phyloP scores from a whole-genome alignment of 495 filamentous ascomycete genomes.

The Penicillium herquei region DNA sequence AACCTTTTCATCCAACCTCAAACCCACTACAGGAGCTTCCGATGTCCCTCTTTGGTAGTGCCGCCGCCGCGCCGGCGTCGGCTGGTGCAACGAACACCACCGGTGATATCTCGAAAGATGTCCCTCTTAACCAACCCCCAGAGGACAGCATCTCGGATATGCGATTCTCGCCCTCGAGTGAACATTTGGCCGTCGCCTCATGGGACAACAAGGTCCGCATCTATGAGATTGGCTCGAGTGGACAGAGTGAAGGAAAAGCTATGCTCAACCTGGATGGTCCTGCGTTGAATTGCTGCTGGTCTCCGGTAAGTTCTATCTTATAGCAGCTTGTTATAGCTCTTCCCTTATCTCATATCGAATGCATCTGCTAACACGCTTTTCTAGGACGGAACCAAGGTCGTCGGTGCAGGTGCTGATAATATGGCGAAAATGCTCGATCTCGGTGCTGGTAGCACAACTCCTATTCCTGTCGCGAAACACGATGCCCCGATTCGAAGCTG shows the following conservation, averaged over 20 bases:
- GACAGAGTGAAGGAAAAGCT: conserved; percentile 73
- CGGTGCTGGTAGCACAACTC: conserved; percentile 47
- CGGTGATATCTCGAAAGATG: conserved; percentile 88
- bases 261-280: conserved; percentile 74
- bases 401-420: conserved; percentile 84
- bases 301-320: conserved; percentile 58
- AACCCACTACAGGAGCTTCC: conserved; percentile 2
- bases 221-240: conserved; percentile 75
- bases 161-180: conserved; percentile 71
- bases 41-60: conserved; percentile 64
- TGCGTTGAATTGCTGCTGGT: conserved; percentile 78
- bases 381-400: conserved; percentile 71
- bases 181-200: conserved; percentile 80
- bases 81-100: conserved; percentile 64
- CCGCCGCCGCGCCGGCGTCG: conserved; percentile 41
- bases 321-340: neutral
- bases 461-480: conserved; percentile 61
- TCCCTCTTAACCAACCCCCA: conserved; percentile 71
- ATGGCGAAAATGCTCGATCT: conserved; percentile 77
- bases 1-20: neutral
- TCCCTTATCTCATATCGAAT: neutral
- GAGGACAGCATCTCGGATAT: conserved; percentile 85
- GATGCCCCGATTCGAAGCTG: conserved; percentile 76
- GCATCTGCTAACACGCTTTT: conserved; percentile 8
- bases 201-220: conserved; percentile 96